Evolutionary conservation across 306 rosid genomes (phyloP).

Genomic region (Inga oerstediana): DNA sequence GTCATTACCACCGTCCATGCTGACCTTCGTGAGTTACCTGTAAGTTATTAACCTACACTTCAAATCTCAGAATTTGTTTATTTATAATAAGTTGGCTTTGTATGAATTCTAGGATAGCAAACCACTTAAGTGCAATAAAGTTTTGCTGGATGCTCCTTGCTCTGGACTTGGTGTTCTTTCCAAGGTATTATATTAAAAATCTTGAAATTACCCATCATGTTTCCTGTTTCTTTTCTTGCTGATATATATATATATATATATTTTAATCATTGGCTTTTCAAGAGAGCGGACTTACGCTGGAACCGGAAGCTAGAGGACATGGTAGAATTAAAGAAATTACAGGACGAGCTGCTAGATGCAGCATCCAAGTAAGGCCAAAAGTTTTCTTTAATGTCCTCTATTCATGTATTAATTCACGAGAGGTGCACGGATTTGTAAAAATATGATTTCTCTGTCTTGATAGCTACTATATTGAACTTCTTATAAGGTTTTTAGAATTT

Average conservation of each 20-base stretch:
- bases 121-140: conserved; percentile 62
- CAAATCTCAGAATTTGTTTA: conserved; percentile 28
- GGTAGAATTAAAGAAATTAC: conserved; percentile 71
- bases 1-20: conserved; percentile 61
- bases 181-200: conserved; percentile 53
- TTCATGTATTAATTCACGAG: background rate
- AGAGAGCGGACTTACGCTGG: conserved; percentile 96
- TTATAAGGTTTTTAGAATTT: background rate
- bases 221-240: background rate
- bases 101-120: conserved; percentile 51
- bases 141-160: conserved; percentile 88
- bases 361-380: conserved; percentile 65
- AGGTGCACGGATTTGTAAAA: conserved; percentile 1
- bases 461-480: conserved; percentile 15
- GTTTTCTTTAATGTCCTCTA: conserved; percentile 5
- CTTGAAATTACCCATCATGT: background rate
- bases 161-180: conserved; percentile 94
- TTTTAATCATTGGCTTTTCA: conserved; percentile 31
- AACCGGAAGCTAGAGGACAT: conserved; percentile 72
- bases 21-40: conserved; percentile 66
- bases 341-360: conserved; percentile 79
- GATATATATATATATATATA: background rate
- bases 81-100: conserved; percentile 14
- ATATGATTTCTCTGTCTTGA: background rate
- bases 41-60: conserved; percentile 38